phyloP scores from a whole-genome alignment of 2,329 filamentous ascomycete species.

The Pseudogymnoascus sp. region DNA sequence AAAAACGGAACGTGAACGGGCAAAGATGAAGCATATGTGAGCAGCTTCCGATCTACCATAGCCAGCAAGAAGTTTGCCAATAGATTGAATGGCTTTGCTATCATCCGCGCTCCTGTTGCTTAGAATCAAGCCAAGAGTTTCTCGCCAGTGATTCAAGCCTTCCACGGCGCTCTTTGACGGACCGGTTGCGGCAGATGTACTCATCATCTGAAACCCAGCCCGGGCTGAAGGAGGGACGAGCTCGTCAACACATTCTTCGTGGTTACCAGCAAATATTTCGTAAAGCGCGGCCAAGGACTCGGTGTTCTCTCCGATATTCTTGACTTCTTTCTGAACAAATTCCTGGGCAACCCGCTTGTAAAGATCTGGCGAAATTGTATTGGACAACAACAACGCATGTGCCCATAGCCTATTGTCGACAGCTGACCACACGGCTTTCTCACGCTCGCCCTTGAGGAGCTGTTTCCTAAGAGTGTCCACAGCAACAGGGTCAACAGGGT shows the following conservation, averaged over 20 bases:
- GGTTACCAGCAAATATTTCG: conserved; percentile 87
- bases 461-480: conserved; percentile 67
- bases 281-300: conserved; percentile 89
- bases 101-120: conserved; percentile 85
- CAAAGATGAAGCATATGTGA: conserved; percentile 90
- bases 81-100: conserved; percentile 65
- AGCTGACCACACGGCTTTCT: conserved; percentile 88
- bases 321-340: conserved; percentile 92
- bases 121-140: conserved; percentile 78
- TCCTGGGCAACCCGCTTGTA: conserved; percentile 94
- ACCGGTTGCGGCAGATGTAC: conserved; percentile 57
- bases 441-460: conserved; percentile 74
- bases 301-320: conserved; percentile 69
- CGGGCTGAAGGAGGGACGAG: conserved; percentile 88
- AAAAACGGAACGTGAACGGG: conserved; percentile 63
- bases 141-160: conserved; percentile 88
- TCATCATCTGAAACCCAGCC: conserved; percentile 85
- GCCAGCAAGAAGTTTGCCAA: conserved; percentile 74
- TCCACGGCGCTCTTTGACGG: conserved; percentile 67
- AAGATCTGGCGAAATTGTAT: conserved; percentile 67
- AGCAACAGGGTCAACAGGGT: conserved; percentile 62
- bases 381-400: conserved; percentile 86
- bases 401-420: conserved; percentile 94
- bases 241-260: conserved; percentile 91
- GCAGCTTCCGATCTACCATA: conserved; percentile 89